Evolutionary conservation across 1,139 yeast species (phyloP), one percentile per base, ranked within the genome.

Genomic region (Scheffersomyces quercinus): DNA sequence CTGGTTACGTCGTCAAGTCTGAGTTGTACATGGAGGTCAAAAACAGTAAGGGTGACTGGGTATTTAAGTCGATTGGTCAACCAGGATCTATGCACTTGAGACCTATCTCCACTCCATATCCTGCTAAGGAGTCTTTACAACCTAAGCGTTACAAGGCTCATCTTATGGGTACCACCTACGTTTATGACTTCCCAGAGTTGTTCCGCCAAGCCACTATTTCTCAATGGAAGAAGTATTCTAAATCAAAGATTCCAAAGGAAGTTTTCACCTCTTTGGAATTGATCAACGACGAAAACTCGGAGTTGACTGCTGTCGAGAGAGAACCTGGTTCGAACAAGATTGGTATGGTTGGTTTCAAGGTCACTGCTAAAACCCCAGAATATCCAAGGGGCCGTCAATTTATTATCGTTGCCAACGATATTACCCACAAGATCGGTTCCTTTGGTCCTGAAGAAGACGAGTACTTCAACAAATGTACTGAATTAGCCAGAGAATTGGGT

Each of bases 101-200:
- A 70, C 86, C 97, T 42, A 90, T 93, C 59, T 87, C 93, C 38
- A 88, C 97, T 42, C 97, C 98, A 43, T 95, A 93, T 64, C 95
- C 98, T 46, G 96, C 95, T 35, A 93, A 93, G 77, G 99, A 93
- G 72, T 91, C 96, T 72, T 79, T 93, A 60, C 99, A 93, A 75
- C 97, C 98, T 58, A 93, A 93, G 72, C 90, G 99, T 73, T 95
- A 95, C 76, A 88, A 87, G 75, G 99, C 99, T 39, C 98, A 93
- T 70, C 81, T 89, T 61, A 88, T 93, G 93, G 99, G 99, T 52
- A 93, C 99, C 13, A 91, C 99, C 20, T 93, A 89, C 63, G 97
- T 89, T 40, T 95, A 95, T 64, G 99, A 93, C 69, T 95, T 93
- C 93, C 99, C 99, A 41, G 99, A 93, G 65, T 75, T 93, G 60